A percentile compares a stretch with the other conserved stretches of the same genome.
These are phyloP conservation scores for Boletellus ananas DNA, from an alignment of 768 basidiomycete species.

Conservation along the genomic window DNA sequence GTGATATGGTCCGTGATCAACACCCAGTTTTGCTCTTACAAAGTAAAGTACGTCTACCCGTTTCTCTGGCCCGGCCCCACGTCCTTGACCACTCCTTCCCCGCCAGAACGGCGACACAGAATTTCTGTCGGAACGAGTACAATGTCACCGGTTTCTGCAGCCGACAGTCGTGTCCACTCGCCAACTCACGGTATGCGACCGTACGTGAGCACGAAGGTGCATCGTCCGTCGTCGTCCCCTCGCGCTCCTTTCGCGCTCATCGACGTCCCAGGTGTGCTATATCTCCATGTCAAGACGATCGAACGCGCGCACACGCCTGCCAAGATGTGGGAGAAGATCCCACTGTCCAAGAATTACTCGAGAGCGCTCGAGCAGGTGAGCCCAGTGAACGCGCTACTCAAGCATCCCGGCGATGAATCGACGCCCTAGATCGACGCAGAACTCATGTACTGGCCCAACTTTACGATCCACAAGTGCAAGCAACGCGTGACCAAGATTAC, in stretches of 20 bases:
- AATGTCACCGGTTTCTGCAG: conserved; percentile 96
- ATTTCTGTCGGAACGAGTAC: conserved; percentile 98
- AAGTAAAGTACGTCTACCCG: conserved; percentile 81
- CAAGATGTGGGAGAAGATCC: conserved; percentile 96
- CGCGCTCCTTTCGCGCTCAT: background rate
- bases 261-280: conserved; percentile 60
- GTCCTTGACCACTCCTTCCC: conserved; percentile 1
- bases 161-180: conserved; percentile 94
- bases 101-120: conserved; percentile 85
- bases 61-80: conserved; percentile 2
- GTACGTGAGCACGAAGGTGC: conserved; percentile 92
- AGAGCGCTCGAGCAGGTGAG: conserved; percentile 92
- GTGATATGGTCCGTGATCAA: conserved; percentile 98
- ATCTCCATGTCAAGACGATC: conserved; percentile 95
- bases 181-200: conserved; percentile 97
- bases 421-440: conserved; percentile 81
- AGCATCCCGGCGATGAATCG: background rate
- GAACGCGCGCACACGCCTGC: conserved; percentile 96
- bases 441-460: conserved; percentile 97
- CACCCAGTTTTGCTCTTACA: conserved; percentile 96
- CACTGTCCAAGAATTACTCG: conserved; percentile 88
- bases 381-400: background rate
- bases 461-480: conserved; percentile 98
- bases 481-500: conserved; percentile 98
- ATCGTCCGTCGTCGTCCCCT: conserved; percentile 3